Conservation (phyloP, 768 basidiomycete genomes). For the Suillus americanus region DNA sequence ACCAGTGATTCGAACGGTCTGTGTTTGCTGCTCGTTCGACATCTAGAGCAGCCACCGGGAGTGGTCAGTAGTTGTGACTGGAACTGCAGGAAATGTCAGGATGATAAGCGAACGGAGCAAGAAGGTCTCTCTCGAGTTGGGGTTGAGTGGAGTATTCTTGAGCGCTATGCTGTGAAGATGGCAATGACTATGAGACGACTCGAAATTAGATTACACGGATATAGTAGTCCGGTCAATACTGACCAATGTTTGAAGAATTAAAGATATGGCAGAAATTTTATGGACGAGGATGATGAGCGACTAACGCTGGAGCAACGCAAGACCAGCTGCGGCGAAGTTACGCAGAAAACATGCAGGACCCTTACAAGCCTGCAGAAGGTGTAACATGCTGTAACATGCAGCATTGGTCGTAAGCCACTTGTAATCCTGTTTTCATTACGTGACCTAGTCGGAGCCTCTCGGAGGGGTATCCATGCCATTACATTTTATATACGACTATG, state of each 20-base stretch:
- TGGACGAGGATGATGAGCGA: background rate
- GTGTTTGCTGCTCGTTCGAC: background rate
- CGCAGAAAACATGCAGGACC: background rate
- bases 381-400: background rate
- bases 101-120: background rate
- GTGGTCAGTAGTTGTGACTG: background rate
- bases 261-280: background rate
- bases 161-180: constrained; percentile 7
- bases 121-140: background rate
- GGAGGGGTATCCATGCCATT: background rate
- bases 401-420: background rate
- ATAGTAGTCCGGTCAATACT: constrained; percentile 4
- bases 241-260: background rate
- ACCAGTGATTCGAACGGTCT: constrained; percentile 1
- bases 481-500: background rate
- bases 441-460: background rate
- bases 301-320: background rate
- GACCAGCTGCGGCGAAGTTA: background rate
- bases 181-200: background rate
- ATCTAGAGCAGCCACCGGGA: background rate
- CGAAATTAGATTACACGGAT: constrained; percentile 1
- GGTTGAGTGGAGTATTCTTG: background rate
- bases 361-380: background rate
- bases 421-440: constrained; percentile 1
- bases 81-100: background rate